These are phyloP conservation scores for Reutealis trisperma DNA, from an alignment of 345 rosid species.

Conservation along the genomic window DNA sequence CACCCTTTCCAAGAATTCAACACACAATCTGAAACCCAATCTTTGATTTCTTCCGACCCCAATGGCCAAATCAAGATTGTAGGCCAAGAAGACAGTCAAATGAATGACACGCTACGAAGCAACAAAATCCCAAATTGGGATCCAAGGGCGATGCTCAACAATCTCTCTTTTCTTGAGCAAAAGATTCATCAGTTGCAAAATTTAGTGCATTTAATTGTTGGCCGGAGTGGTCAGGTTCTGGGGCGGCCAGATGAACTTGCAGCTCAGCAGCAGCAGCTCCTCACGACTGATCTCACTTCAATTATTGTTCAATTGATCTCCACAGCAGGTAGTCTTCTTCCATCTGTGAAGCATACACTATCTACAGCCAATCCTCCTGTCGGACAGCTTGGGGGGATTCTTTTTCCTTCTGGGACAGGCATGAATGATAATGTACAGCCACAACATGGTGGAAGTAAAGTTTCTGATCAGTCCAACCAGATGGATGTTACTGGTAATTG, in stretches of 20 bases:
- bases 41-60: constrained; percentile 29
- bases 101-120: constrained; percentile 39
- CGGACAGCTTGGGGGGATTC: constrained; percentile 57
- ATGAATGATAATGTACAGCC: constrained; percentile 40
- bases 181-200: constrained; percentile 92
- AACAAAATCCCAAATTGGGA: constrained; percentile 76
- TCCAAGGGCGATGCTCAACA: constrained; percentile 72
- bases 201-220: constrained; percentile 68
- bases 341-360: constrained; percentile 70
- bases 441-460: constrained; percentile 41
- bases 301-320: constrained; percentile 92
- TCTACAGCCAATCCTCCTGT: constrained; percentile 38
- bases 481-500: constrained; percentile 33
- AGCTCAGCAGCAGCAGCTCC: constrained; percentile 76
- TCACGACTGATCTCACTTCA: constrained; percentile 87
- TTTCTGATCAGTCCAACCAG: constrained; percentile 43
- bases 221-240: constrained; percentile 48
- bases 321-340: constrained; percentile 92
- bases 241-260: constrained; percentile 57
- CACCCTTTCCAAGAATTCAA: constrained; percentile 47
- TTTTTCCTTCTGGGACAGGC: constrained; percentile 44
- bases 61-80: constrained; percentile 39
- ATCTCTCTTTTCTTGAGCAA: constrained; percentile 78
- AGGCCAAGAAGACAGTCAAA: constrained; percentile 31
- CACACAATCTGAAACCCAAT: constrained; percentile 31